Evolutionary conservation across 306 rosid genomes (phyloP).

Genomic region (barrel medic (Medicago truncatula)): DNA sequence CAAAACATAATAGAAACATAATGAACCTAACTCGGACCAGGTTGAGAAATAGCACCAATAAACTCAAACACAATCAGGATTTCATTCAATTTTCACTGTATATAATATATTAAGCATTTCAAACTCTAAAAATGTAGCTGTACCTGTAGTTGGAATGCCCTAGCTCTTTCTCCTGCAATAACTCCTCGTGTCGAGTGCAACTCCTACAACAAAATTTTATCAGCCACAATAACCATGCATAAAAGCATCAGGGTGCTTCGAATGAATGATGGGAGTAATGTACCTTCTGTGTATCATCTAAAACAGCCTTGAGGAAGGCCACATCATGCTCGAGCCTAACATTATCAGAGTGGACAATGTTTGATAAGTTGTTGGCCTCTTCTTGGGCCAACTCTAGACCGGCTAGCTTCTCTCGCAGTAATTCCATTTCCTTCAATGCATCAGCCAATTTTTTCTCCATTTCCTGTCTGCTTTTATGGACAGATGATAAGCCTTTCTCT

Average conservation of each 20-base stretch:
- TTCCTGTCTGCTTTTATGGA: slow-evolving; percentile 77
- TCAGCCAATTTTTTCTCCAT: slow-evolving; percentile 76
- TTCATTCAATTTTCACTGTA: background rate
- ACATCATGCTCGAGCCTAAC: slow-evolving; percentile 94
- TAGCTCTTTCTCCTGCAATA: slow-evolving; percentile 81
- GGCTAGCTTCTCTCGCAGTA: slow-evolving; percentile 75
- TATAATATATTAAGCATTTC: background rate
- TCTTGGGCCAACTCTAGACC: slow-evolving; percentile 86
- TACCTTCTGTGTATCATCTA: slow-evolving; percentile 97
- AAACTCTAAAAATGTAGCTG: background rate
- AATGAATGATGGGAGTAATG: background rate
- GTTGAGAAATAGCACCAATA: background rate
- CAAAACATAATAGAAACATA: slow-evolving; percentile 3
- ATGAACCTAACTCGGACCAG: background rate
- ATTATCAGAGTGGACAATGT: slow-evolving; percentile 87
- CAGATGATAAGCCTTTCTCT: slow-evolving; percentile 73
- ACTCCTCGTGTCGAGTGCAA: slow-evolving; percentile 96
- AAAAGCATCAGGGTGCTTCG: slow-evolving; percentile 9
- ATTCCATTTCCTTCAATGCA: slow-evolving; percentile 66
- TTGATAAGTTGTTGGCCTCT: slow-evolving; percentile 84
- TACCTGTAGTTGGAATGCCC: slow-evolving; percentile 98
- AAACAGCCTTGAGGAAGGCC: slow-evolving; percentile 96
- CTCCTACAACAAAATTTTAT: slow-evolving; percentile 60
- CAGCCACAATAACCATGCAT: background rate
- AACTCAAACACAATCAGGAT: background rate